Evolutionary conservation across 768 basidiomycete species (phyloP), one percentile per base, ranked within the genome.

Genomic region (Leccinum longicurvipes): DNA sequence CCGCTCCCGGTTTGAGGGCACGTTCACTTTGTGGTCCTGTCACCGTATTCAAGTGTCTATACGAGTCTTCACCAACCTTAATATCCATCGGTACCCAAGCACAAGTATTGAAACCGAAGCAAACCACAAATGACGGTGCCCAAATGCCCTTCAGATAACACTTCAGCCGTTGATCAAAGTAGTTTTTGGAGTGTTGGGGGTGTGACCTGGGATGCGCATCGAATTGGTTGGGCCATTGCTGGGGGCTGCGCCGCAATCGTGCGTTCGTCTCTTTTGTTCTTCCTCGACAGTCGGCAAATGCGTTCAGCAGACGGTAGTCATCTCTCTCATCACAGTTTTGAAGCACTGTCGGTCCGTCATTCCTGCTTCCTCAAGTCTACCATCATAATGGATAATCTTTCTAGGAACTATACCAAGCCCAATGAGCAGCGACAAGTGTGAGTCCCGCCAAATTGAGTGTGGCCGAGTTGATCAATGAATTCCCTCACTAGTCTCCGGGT

Each of bases 381-480:
- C 21, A 32, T 49, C 23, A 11, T 19, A 11, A n/a, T 27, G 19
- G 5, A 39, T n/a, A 0, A 14, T 45, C n/a, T 51, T 34, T 60
- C 36, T 63, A 91, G 89, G 59, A 85, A 84, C 65, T 92, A 92
- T 62, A 85, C 77, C 39, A 85, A 84, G 46, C 87, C 77, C 7
- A 70, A 72, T 39, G 84, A 93, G 67, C 91, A 93, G 68, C 84
- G 89, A 51, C 91, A 93, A 73, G 82, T 92, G 91, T 89, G 64
- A 63, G 80, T 72, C 3, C 47, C 42, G 41, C 47, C 24, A 23
- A 45, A 31, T 36, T 47, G 29, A 2, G 31, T 3, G 27, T 19
- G 39, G 47, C 47, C 10, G 19, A 39, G 50, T 45, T 12, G 11
- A 42, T 32, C 49, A 32, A 54, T 39, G 24, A 48, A 39, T 19